A percentile compares a stretch with the other conserved stretches of the same genome.
Evolutionary conservation across 352 stramenopile genomes (phyloP).

Genomic region (Globisporangium alternatum): DNA sequence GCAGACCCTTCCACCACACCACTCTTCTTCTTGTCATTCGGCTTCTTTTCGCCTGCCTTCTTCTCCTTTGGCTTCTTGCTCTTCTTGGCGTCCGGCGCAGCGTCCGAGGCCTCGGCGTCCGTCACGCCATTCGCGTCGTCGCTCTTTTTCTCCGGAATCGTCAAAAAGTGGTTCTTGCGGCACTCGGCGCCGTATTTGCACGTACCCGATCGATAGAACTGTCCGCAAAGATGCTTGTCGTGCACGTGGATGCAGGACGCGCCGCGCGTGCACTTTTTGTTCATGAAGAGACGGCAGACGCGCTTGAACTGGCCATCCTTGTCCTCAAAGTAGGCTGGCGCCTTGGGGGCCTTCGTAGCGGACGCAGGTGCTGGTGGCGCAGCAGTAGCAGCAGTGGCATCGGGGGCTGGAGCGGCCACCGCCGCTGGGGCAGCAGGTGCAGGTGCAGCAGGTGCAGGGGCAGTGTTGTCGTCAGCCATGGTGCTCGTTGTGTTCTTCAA

Average conservation of each 20-base stretch:
- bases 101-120: background rate
- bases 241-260: constrained; percentile 46
- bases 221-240: constrained; percentile 44
- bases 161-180: constrained; percentile 58
- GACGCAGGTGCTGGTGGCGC: background rate
- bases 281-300: constrained; percentile 61
- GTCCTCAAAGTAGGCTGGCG: constrained; percentile 42
- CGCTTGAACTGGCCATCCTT: constrained; percentile 53
- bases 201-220: constrained; percentile 43
- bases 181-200: constrained; percentile 62
- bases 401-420: background rate
- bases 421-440: background rate
- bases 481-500: background rate
- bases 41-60: constrained; percentile 14
- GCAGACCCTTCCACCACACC: constrained; percentile 8
- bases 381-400: background rate
- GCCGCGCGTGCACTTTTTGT: constrained; percentile 27
- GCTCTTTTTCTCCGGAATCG: constrained; percentile 4
- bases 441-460: background rate
- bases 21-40: constrained; percentile 5
- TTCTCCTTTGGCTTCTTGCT: constrained; percentile 21
- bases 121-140: background rate
- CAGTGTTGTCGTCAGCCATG: constrained; percentile 1
- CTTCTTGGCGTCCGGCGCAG: constrained; percentile 16
- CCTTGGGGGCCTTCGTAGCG: constrained; percentile 10